phyloP scores from a whole-genome alignment of 2,329 filamentous ascomycete genomes.

The Penicillium polonicum region DNA sequence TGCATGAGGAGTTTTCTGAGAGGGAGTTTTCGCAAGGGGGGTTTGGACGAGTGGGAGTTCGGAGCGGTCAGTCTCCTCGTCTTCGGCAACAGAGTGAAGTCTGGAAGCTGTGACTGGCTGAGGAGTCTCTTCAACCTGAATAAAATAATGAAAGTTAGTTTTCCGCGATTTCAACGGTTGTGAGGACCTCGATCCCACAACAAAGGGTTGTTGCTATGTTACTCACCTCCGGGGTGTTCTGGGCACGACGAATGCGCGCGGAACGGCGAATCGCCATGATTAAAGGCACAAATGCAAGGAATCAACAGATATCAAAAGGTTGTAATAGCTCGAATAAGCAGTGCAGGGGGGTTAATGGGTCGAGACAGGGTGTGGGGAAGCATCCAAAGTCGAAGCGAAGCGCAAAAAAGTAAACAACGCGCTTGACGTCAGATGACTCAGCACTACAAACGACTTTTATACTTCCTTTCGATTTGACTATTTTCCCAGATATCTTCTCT shows the following conservation, averaged over 20 bases:
- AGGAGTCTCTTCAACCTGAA: conserved; percentile 24
- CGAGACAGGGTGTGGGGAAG: not conserved
- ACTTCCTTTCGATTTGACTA: not conserved
- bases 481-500: not conserved
- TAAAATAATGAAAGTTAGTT: conserved; percentile 9
- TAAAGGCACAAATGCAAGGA: conserved; percentile 7
- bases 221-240: conserved; percentile 36
- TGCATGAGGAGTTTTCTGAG: conserved; percentile 31
- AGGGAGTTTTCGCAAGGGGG: conserved; percentile 23
- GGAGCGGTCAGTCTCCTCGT: conserved; percentile 44
- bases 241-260: conserved; percentile 37
- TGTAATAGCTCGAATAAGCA: not conserved
- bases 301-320: not conserved
- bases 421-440: conserved; percentile 12
- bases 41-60: conserved; percentile 29
- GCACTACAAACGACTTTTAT: not conserved
- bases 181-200: conserved; percentile 10
- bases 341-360: not conserved
- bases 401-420: conserved; percentile 12
- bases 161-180: not conserved
- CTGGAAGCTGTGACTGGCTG: conserved; percentile 26
- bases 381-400: not conserved
- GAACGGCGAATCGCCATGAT: conserved; percentile 43
- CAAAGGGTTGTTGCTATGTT: conserved; percentile 15
- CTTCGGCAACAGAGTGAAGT: conserved; percentile 49